These are phyloP conservation scores for Nidula microcarpa DNA, from an alignment of 768 basidiomycete species.

Conservation along the genomic window DNA sequence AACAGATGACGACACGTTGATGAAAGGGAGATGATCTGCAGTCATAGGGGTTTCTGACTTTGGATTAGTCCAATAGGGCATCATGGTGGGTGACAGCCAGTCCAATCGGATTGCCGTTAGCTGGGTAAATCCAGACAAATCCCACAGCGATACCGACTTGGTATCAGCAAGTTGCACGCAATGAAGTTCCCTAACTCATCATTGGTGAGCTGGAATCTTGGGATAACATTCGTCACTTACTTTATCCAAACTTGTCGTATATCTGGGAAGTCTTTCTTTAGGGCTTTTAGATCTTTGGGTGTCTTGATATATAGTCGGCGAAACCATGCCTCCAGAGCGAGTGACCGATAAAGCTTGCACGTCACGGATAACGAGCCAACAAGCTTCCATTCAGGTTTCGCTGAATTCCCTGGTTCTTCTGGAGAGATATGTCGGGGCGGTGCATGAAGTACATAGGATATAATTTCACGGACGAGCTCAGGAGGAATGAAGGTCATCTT, in stretches of 20 bases:
- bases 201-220: too few relatives aligned
- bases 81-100: constrained; percentile 17
- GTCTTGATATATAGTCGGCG: constrained; percentile 18
- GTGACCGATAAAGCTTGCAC: constrained; percentile 22
- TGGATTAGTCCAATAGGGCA: constrained; percentile 8
- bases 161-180: constrained; percentile 16
- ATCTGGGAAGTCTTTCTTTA: too few relatives aligned
- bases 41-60: constrained; percentile 1
- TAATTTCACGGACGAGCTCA: constrained; percentile 30
- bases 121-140: constrained; percentile 15
- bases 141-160: constrained; percentile 14
- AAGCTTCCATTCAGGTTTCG: constrained; percentile 21
- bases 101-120: constrained; percentile 20
- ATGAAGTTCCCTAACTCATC: constrained; percentile 22
- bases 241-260: constrained; percentile 13
- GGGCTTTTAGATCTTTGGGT: constrained; percentile 13
- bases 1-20: constrained; percentile 17
- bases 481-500: constrained; percentile 14
- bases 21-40: constrained; percentile 15
- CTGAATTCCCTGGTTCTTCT: constrained; percentile 10
- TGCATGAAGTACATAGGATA: constrained; percentile 14
- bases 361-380: constrained; percentile 23
- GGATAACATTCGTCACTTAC: constrained; percentile 5
- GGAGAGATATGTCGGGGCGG: background rate
- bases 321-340: constrained; percentile 29